A percentile compares a stretch with the other conserved stretches of the same genome.
phyloP scores from a whole-genome alignment of 2,329 filamentous ascomycete genomes.

The Phaeomoniella chlamydospora region DNA sequence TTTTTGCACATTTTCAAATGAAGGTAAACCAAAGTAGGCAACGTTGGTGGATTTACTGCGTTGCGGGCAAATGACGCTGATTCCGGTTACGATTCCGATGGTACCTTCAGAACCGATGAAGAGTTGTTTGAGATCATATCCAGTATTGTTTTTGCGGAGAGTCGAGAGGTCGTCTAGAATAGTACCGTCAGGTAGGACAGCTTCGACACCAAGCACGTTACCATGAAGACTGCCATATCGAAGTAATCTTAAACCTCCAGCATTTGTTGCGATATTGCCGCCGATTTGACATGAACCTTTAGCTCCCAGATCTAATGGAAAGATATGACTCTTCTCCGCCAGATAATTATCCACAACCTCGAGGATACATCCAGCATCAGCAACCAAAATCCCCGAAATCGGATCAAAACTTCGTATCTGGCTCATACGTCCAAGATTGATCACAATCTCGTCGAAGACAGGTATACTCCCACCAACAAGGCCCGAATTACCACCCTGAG shows the following conservation, averaged over 20 bases:
- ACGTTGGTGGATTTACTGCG: slow-evolving; percentile 82
- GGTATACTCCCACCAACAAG: slow-evolving; percentile 91
- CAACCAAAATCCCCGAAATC: slow-evolving; percentile 77
- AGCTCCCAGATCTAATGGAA: slow-evolving; percentile 91
- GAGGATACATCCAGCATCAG: slow-evolving; percentile 80
- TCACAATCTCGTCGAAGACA: slow-evolving; percentile 94
- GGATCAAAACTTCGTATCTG: slow-evolving; percentile 83
- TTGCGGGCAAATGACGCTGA: slow-evolving; percentile 81
- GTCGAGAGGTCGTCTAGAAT: slow-evolving; percentile 78
- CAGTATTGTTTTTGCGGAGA: slow-evolving; percentile 95
- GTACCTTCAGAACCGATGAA: slow-evolving; percentile 95
- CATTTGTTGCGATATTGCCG: slow-evolving; percentile 91
- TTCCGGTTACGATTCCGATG: slow-evolving; percentile 80
- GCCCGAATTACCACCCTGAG: slow-evolving; percentile 93
- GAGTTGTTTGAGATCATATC: slow-evolving; percentile 91
- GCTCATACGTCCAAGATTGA: slow-evolving; percentile 86
- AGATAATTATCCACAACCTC: slow-evolving; percentile 80
- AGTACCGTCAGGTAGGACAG: slow-evolving; percentile 83
- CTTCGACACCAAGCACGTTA: slow-evolving; percentile 82
- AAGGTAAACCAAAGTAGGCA: slow-evolving; percentile 82
- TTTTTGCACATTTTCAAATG: slow-evolving; percentile 73
- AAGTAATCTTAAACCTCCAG: slow-evolving; percentile 75
- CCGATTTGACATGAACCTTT: slow-evolving; percentile 96
- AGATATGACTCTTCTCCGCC: slow-evolving; percentile 71
- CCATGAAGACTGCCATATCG: slow-evolving; percentile 92